Evolutionary conservation across 83 land plant genomes (phyloP).

Genomic region (Picea abies): DNA sequence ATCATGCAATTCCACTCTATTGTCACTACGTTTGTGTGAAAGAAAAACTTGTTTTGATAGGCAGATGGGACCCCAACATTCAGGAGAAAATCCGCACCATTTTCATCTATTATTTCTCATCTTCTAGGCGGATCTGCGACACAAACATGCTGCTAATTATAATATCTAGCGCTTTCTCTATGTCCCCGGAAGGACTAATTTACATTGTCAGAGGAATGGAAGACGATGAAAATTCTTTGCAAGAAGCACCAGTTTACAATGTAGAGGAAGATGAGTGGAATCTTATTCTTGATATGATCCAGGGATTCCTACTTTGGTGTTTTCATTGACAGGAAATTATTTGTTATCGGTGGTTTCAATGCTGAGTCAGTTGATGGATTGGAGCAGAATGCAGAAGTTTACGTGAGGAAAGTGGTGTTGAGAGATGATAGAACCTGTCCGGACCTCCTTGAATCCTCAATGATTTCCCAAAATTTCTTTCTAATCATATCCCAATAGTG

Average conservation of each 20-base stretch:
- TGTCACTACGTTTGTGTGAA: neutral
- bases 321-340: no score
- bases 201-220: constrained; percentile 84
- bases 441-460: no score
- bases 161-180: constrained; percentile 49
- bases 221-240: constrained; percentile 59
- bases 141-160: constrained; percentile 2
- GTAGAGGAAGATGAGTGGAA: constrained; percentile 56
- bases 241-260: constrained; percentile 58
- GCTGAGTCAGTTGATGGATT: constrained; percentile 40
- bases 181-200: constrained; percentile 16
- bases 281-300: constrained; percentile 44
- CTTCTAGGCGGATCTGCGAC: neutral
- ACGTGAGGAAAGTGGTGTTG: no score
- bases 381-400: neutral
- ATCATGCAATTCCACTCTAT: neutral
- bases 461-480: no score
- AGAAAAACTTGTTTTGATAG: neutral
- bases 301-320: neutral
- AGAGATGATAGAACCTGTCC: no score
- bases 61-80: neutral
- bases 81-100: neutral
- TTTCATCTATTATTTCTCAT: neutral
- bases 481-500: no score
- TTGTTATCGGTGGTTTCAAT: constrained; percentile 20